phyloP scores from a whole-genome alignment of 1,284 basidiomycete genomes.

The Takashimella tepidaria region DNA sequence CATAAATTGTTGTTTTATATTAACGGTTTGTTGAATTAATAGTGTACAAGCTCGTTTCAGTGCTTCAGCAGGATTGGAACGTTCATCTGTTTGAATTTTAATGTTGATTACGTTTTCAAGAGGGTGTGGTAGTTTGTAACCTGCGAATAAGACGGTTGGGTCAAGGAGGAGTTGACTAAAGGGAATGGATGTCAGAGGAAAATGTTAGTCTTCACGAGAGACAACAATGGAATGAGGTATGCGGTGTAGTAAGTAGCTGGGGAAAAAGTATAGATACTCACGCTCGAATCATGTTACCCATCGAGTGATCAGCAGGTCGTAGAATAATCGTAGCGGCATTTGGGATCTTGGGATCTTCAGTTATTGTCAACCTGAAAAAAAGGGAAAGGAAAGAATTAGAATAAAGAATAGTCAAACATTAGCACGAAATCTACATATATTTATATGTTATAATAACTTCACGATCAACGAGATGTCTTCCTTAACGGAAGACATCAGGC shows the following conservation, averaged over 20 bases:
- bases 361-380: slow-evolving; percentile 70
- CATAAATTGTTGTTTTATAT: slow-evolving; percentile 50
- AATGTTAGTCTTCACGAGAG: slow-evolving; percentile 1
- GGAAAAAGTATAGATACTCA: slow-evolving; percentile 53
- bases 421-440: no score
- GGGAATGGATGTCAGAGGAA: slow-evolving; percentile 1
- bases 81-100: slow-evolving; percentile 93
- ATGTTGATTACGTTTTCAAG: slow-evolving; percentile 88
- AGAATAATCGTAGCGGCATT: slow-evolving; percentile 93
- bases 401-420: no score
- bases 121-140: slow-evolving; percentile 96
- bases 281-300: slow-evolving; percentile 93
- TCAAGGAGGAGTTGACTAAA: slow-evolving; percentile 77
- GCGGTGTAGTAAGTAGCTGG: neutral
- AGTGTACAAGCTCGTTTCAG: slow-evolving; percentile 79
- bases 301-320: slow-evolving; percentile 94
- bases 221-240: neutral
- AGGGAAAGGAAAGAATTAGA: no score
- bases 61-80: slow-evolving; percentile 71
- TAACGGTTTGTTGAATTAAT: slow-evolving; percentile 68
- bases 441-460: no score
- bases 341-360: slow-evolving; percentile 94
- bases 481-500: no score
- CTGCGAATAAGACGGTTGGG: slow-evolving; percentile 85
- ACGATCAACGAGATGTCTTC: no score